These are phyloP conservation scores for Cyberlindnera sargentensis DNA, from an alignment of 805 yeast genomes.

Conservation along the genomic window DNA sequence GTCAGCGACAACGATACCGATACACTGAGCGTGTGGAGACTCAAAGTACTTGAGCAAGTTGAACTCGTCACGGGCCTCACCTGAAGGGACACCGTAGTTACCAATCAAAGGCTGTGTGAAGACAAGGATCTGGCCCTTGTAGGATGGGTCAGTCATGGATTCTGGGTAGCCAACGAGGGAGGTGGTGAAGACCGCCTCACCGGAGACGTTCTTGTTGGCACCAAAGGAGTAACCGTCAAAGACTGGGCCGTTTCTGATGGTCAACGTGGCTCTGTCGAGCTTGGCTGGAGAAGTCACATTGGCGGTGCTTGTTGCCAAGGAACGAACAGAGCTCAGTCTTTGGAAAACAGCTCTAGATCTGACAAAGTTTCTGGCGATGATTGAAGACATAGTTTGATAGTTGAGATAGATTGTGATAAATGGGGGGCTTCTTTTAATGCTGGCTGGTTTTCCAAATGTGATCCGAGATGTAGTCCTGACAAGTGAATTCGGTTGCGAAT, in stretches of 20 bases:
- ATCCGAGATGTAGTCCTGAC: constrained; percentile 43
- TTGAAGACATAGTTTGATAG: constrained; percentile 15
- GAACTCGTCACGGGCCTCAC: constrained; percentile 71
- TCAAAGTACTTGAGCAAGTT: constrained; percentile 87
- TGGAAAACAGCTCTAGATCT: constrained; percentile 20
- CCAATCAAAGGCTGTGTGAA: constrained; percentile 97
- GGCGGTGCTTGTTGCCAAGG: constrained; percentile 20
- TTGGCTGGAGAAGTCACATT: constrained; percentile 22
- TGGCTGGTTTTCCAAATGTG: constrained; percentile 47
- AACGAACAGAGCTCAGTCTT: constrained; percentile 21
- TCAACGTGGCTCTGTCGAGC: constrained; percentile 79
- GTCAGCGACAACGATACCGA: constrained; percentile 94
- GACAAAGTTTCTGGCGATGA: constrained; percentile 21
- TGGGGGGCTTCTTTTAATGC: constrained; percentile 21
- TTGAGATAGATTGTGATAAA: constrained; percentile 5
- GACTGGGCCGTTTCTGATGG: constrained; percentile 88
- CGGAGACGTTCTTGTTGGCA: constrained; percentile 84
- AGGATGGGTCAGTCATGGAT: constrained; percentile 98
- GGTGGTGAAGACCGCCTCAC: constrained; percentile 97
- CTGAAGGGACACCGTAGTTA: constrained; percentile 95
- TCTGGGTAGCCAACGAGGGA: constrained; percentile 98
- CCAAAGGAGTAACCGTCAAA: constrained; percentile 95
- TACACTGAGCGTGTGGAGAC: constrained; percentile 85
- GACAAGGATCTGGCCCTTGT: constrained; percentile 92
- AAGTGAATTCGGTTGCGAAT: constrained; percentile 27